Base-by-base conservation (phyloP, 2,329 filamentous ascomycete genomes). In the Penicillium sp. region DNA sequence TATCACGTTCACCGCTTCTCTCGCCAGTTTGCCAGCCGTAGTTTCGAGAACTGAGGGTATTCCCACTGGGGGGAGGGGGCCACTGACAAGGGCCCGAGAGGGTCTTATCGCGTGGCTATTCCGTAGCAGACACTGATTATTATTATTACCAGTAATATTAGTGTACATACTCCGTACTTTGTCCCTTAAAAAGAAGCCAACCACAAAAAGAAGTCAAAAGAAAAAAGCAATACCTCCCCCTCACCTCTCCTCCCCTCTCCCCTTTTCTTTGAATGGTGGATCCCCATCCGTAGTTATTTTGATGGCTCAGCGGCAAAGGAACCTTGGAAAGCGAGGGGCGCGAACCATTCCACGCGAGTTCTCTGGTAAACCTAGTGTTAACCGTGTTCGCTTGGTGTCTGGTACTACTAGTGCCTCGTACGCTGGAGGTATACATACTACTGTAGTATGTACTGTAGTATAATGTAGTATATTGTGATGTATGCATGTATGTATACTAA, bases 1-100 rank as follows among this genome's bases (percentile, higher is more conserved):
- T 57, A 57, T 59, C 55, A 61, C 39, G 47, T 62, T 62, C 62
- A 65, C 62, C 62, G 62, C 62, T 65, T 60, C 46, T 65, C 62
- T 59, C 40, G 40, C 40, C 40, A 44, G 24, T 44, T 29, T 24
- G 21, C 40, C 21, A 40, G 37, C 19, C 19, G 21, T 39, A n/a
- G 21, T 42, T 13, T 42, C 37, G 21, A 42, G 19, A 26, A 23
- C 19, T 39, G 18, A 39, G 9, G 16, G 19, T n/a, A n/a, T n/a
- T n/a, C n/a, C 33, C 14, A 36, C 16, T 36, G 14, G 33, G 33
- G 33, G 33, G 9, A 36, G 14, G 9, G 6, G 14, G 16, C n/a
- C n/a, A n/a, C n/a, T n/a, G n/a, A n/a, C n/a, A n/a, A n/a, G 36
- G 36, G 14, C 10, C 39, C n/a, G n/a, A n/a, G 23, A 26, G 39